These are phyloP conservation scores for Cladosporium sp. DNA, from an alignment of 2,329 filamentous ascomycete genomes.

Conservation along the genomic window DNA sequence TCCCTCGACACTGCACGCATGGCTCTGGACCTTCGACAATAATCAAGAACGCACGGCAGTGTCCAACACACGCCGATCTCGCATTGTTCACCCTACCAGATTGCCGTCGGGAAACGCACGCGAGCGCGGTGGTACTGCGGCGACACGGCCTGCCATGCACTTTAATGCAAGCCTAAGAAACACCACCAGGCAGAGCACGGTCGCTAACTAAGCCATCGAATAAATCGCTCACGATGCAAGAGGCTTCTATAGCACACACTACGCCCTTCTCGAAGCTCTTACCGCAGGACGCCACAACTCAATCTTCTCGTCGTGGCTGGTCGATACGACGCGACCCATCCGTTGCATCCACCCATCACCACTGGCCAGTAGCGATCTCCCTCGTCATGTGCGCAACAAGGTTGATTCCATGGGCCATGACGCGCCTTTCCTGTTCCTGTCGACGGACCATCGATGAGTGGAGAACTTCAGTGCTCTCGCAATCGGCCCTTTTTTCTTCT, in stretches of 20 bases:
- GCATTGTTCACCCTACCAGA: neutral
- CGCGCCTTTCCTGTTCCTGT: conserved; percentile 16
- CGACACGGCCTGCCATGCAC: conserved; percentile 17
- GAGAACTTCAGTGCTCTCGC: neutral
- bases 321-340: neutral
- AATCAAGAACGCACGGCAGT: neutral
- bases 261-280: conserved; percentile 7
- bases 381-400: neutral
- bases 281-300: conserved; percentile 10
- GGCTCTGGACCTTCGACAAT: neutral
- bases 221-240: conserved; percentile 17
- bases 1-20: neutral
- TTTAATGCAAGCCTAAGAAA: conserved; percentile 13
- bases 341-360: neutral
- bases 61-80: neutral
- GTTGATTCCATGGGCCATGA: neutral
- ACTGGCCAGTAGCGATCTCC: neutral
- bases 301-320: neutral
- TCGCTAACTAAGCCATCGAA: neutral
- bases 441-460: conserved; percentile 1
- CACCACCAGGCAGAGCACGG: conserved; percentile 11
- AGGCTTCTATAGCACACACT: conserved; percentile 2
- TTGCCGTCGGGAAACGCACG: neutral
- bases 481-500: conserved; percentile 15
- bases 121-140: conserved; percentile 16